Base-by-base conservation (phyloP, 306 rosid species). In the Cucurbita maxima region DNA sequence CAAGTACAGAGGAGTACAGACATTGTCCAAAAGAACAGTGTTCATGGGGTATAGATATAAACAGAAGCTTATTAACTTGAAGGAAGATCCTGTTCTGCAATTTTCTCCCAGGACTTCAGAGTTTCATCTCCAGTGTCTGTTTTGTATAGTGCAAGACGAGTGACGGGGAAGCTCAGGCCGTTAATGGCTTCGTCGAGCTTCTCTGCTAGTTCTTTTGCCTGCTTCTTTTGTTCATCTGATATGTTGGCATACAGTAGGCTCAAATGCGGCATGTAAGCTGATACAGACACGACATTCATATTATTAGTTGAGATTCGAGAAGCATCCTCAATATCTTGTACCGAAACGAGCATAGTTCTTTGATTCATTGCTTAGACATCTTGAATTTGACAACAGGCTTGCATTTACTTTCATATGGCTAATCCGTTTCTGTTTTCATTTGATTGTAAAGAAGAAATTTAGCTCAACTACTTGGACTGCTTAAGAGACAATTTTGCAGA, bases 241-340 rank as follows among this genome's bases (percentile, higher is more conserved):
- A 93, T 76, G 72, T 90, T 88, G 19, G 69, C 85, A 73, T 93
- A 93, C 4, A 93, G 84, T 51, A 93, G 76, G 84, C 98, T 90
- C 82, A 93, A 41, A 81, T 90, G 98, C 2, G 94, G 98, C 87
- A 88, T 85, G 76, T 88, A 93, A 43, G 92, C 96, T 92, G 88
- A 41, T 5, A 16, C 37, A 11, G 48, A 38, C 18, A 30, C 8
- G 22, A 3, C 20, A 61, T 15, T 61, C 25, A 4, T 38, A 9
- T 38, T 61, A 61, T 38, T 61, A 61, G 69, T 61, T 37, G 25
- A 61, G 20, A 52, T 52, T 52, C 20, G 56, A 52, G 14, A 37
- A 37, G 25, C 41, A 58, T 11, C 64, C 18, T 13, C 41, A 22
- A 12, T 58, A 58, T 13, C 40, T 15, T 58, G n/a, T 58, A 6